Evolutionary conservation across 768 basidiomycete genomes (phyloP), one percentile per base, ranked within the genome.

Genomic region (Pholiota microspora): DNA sequence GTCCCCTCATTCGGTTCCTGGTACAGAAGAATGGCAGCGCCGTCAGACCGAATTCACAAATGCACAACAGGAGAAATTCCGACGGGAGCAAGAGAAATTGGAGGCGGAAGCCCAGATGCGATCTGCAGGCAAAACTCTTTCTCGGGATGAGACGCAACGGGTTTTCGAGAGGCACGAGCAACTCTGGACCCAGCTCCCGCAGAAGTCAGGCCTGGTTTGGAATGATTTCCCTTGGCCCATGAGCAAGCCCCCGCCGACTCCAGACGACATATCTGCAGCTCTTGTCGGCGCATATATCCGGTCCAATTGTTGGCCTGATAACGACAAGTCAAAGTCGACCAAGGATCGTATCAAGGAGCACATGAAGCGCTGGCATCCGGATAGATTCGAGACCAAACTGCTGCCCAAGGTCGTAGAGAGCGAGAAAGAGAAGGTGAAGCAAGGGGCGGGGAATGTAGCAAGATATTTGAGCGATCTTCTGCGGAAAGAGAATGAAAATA

Each of bases 331-430:
- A 47, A 82, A 78, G 68, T 72, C 73, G 45, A 62, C 75, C 47
- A 88, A 87, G 71, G 89, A 91, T 61, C 82, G 88, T 12, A 76
- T 90, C 59, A 88, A 84, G 73, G 89, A 91, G 56, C 82, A 84
- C 51, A 77, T 92, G 61, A 79, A 81, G 68, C 72, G 78, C 59
- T 92, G 89, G 89, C 89, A 92, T 69, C 89, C 90, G 3, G 90
- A 92, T 69, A 82, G 87, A 29, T 92, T 92, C 63, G 86, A 91
- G 59, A 83, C 82, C 31, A 84, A 86, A 66, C 71, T 81, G 50
- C 66, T 92, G 64, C 71, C 77, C 9, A 84, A 84, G 68, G 87
- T 91, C 46, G 69, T 73, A 46, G 83, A 85, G 57, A 74, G 66
- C 31, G 87, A 91, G 56, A 77, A 76, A 65, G 88, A 83, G 63